These are phyloP conservation scores for Malassezia globosa DNA, from an alignment of 1,284 basidiomycete species.

Conservation along the genomic window DNA sequence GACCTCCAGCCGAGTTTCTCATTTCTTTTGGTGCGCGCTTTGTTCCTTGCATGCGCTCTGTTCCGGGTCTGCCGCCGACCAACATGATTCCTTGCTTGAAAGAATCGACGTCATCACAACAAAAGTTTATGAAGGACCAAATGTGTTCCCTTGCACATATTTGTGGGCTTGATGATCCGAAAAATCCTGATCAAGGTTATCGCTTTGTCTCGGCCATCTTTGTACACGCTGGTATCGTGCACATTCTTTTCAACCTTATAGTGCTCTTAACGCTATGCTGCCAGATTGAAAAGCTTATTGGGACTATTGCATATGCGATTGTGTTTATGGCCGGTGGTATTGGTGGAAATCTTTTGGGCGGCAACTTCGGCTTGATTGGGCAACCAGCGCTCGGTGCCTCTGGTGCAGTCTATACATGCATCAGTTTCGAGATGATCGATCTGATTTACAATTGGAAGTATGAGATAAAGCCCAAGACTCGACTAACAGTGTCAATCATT, in stretches of 20 bases:
- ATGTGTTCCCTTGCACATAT: constrained; percentile 68
- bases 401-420: constrained; percentile 78
- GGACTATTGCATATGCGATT: constrained; percentile 65
- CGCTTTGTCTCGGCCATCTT: constrained; percentile 58
- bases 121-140: constrained; percentile 39
- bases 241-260: constrained; percentile 70
- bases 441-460: constrained; percentile 84
- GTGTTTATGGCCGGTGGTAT: constrained; percentile 80
- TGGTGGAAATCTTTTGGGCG: constrained; percentile 64
- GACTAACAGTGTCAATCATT: constrained; percentile 68
- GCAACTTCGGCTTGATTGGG: constrained; percentile 74
- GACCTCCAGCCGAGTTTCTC: constrained; percentile 70
- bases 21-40: constrained; percentile 81
- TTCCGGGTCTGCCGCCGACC: constrained; percentile 46
- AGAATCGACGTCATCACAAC: constrained; percentile 50
- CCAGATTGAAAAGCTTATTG: constrained; percentile 55
- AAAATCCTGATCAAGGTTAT: constrained; percentile 71
- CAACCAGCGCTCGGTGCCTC: constrained; percentile 85
- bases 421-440: constrained; percentile 71
- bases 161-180: constrained; percentile 62
- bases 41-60: constrained; percentile 69
- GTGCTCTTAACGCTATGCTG: constrained; percentile 70
- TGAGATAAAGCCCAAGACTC: constrained; percentile 31
- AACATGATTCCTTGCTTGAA: constrained; percentile 54
- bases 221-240: constrained; percentile 80